A percentile compares a stretch with the other conserved stretches of the same genome.
Conservation (phyloP, 176 grass and related monocot genomes). For the Luzula sylvatica region DNA sequence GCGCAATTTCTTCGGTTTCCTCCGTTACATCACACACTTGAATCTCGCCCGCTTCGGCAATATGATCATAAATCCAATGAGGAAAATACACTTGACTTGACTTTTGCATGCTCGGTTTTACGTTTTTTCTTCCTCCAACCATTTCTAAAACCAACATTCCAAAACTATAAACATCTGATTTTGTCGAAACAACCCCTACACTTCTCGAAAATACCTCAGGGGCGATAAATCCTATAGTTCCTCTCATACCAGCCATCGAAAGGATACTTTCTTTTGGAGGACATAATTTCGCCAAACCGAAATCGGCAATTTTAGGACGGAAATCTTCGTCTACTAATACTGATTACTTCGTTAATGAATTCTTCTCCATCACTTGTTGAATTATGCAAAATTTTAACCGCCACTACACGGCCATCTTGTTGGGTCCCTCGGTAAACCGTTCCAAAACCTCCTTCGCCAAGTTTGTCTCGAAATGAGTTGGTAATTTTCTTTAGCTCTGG, state of each 20-base stretch:
- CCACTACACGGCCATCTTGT: conserved; percentile 16
- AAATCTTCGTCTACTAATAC: conserved; percentile 36
- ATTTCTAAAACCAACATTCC: no score
- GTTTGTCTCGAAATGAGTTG: conserved; percentile 2
- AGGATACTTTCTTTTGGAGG: conserved; percentile 24
- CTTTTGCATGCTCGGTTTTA: no score
- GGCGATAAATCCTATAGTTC: conserved; percentile 53
- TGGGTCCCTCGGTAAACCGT: conserved; percentile 27
- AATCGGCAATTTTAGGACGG: conserved; percentile 45
- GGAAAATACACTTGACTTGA: no score
- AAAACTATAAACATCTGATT: no score
- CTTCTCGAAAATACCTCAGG: conserved; percentile 39
- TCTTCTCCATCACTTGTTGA: conserved; percentile 28
- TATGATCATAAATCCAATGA: conserved; percentile 42
- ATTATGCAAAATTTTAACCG: conserved; percentile 34
- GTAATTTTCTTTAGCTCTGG: conserved; percentile 38
- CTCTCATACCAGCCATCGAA: conserved; percentile 39
- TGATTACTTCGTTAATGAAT: conserved; percentile 41
- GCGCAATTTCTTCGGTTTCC: no score
- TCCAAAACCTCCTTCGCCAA: conserved; percentile 52
- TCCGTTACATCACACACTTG: conserved; percentile 12
- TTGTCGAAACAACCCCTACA: conserved; percentile 29
- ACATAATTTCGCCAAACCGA: conserved; percentile 43
- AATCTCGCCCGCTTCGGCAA: conserved; percentile 15
- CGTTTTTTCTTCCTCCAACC: no score